Evolutionary conservation across 2,329 filamentous ascomycete genomes (phyloP), one percentile per base, ranked within the genome.

Genomic region (Xylaria sp.): DNA sequence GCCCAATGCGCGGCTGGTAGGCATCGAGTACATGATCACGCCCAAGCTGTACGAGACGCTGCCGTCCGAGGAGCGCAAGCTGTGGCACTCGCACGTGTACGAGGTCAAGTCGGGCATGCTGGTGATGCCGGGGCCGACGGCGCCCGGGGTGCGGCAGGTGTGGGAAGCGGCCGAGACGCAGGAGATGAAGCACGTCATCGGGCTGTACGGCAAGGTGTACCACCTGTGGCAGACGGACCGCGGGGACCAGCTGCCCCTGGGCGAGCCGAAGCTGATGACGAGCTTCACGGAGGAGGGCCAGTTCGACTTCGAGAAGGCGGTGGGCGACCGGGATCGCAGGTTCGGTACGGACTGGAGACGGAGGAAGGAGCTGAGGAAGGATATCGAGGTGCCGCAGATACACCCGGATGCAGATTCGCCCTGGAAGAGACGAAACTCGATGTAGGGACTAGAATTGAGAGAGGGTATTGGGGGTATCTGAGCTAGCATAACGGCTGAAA

Each of bases 1-100:
- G 0, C 77, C 83, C 7, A 81, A 83, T 21, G 90, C 90, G 0
- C 82, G 88, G 0, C 81, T 96, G 17, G 90, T 96, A 57, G 91
- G 91, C 7, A 81, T 95, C 63, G 91, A 96, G 71, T 95, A 95
- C 76, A 92, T 94, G 90, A 86, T 96, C 64, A 86, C 87, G 0
- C 82, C 85, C 0, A 75, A 77, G 2, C 74, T 94, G 0, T 95
- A 87, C 74, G 77, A 82, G 37, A 83, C 81, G 0, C 82, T 96
- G 0, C 79, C 84, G 1, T 42, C 72, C 0, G 81, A 86, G 18
- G 91, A 96, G 73, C 84, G 88, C 37, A 82, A 81, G 45, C 78
- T 92, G 1, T 95, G 91, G 91, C 91, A 95, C 73, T 87, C 84
- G n/a, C 83, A 86, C 57, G 79, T 80, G 29, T 90, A 87, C 69